Conservation (phyloP, 495 filamentous ascomycete species). For the Penicillium pulvis region DNA sequence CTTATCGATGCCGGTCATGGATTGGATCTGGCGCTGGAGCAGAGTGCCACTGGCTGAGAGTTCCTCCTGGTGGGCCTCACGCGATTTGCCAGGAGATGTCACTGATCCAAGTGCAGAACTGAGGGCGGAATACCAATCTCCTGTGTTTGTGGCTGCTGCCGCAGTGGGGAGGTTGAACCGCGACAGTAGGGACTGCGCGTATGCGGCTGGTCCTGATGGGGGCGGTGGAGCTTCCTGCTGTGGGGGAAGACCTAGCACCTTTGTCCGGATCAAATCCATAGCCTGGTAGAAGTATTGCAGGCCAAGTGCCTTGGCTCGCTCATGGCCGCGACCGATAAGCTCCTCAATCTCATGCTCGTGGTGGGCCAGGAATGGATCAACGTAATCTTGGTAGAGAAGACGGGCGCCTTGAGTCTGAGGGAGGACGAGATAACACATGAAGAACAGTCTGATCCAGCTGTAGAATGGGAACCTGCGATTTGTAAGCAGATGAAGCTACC, state of each 20-base stretch:
- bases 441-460: constrained; percentile 81
- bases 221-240: constrained; percentile 54
- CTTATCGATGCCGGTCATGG: constrained; percentile 59
- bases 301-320: constrained; percentile 75
- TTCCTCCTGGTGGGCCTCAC: constrained; percentile 54
- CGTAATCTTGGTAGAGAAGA: constrained; percentile 77
- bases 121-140: constrained; percentile 68
- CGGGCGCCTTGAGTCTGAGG: constrained; percentile 92
- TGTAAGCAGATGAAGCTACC: constrained; percentile 6
- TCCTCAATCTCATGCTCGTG: constrained; percentile 91
- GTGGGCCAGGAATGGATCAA: constrained; percentile 84
- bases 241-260: constrained; percentile 69
- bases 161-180: constrained; percentile 78
- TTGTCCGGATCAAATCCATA: constrained; percentile 73
- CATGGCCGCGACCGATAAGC: constrained; percentile 80
- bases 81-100: constrained; percentile 42
- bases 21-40: constrained; percentile 65
- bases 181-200: constrained; percentile 78
- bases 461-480: constrained; percentile 83
- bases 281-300: constrained; percentile 77
- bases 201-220: constrained; percentile 52
- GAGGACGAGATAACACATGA: constrained; percentile 95
- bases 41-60: constrained; percentile 61
- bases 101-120: constrained; percentile 64
- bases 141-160: constrained; percentile 24